phyloP scores from a whole-genome alignment of 805 yeast species.

The Yamadazyma insecticola region DNA sequence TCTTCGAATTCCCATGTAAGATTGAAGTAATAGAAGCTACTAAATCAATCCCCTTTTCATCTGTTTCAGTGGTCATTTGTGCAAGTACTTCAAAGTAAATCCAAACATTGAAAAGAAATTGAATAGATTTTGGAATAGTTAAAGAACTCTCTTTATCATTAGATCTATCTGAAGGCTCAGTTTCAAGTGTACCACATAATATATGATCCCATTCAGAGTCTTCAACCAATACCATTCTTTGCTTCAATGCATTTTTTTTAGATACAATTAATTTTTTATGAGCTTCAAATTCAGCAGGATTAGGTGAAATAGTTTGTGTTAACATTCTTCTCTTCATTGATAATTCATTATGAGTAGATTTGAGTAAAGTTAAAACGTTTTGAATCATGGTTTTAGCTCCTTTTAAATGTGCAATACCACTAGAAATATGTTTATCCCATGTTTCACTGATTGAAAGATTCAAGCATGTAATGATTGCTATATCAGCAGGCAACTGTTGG shows the following conservation, averaged over 20 bases:
- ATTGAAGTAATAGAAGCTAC: slow-evolving; percentile 37
- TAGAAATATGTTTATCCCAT: slow-evolving; percentile 64
- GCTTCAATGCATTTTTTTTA: slow-evolving; percentile 11
- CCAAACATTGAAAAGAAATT: slow-evolving; percentile 60
- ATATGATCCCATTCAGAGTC: slow-evolving; percentile 30
- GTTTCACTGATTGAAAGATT: slow-evolving; percentile 62
- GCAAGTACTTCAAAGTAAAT: slow-evolving; percentile 64
- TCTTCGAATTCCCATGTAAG: slow-evolving; percentile 16
- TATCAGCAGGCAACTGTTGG: slow-evolving; percentile 49
- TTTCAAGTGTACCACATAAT: slow-evolving; percentile 9
- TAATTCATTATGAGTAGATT: slow-evolving; percentile 17
- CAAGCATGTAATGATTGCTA: slow-evolving; percentile 62
- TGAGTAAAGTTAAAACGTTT: slow-evolving; percentile 33
- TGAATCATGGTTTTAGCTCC: slow-evolving; percentile 63
- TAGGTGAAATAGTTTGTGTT: slow-evolving; percentile 6
- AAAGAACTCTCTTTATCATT: slow-evolving; percentile 4
- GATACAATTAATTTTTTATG: slow-evolving; percentile 2
- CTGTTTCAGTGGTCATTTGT: slow-evolving; percentile 54
- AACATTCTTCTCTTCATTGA: slow-evolving; percentile 9
- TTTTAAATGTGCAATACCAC: slow-evolving; percentile 64
- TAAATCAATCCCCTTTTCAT: slow-evolving; percentile 39
- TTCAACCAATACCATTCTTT: slow-evolving; percentile 26
- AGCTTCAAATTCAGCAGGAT: slow-evolving; percentile 6
- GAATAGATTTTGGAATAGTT: slow-evolving; percentile 39
- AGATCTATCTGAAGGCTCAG: neutral